Base-by-base conservation (phyloP, 2,329 filamentous ascomycete species). In the Colletotrichum magnum region DNA sequence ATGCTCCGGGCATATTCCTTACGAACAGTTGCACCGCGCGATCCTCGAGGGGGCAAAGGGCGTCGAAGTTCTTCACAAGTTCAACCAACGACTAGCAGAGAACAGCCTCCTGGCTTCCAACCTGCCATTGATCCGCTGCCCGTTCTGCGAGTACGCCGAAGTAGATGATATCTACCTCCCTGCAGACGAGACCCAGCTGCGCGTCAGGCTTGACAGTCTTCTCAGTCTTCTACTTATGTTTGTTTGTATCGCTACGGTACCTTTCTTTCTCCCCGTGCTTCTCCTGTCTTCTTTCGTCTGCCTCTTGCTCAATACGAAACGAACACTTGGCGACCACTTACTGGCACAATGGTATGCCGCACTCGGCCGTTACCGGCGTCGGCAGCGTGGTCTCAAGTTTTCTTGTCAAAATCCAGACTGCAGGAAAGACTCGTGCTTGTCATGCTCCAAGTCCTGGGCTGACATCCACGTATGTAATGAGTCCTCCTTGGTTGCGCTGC, bases 381-480 rank as follows among this genome's bases (percentile, higher is more conserved):
- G 90, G 61, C 88, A 89, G 15, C 92, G 92, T 36, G 92, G 93
- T 10, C 88, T 93, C 36, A 91, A 90, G 72, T 98, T 98, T 79
- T 85, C 84, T 32, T 98, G 96, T 79, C 90, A 87, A 59, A 91
- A 90, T 60, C 88, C 91, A 0, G 77, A 81, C 6, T 99, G 96
- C 79, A 77, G 77, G 13, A 89, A 90, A 4, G 78, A 86, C 6
- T 97, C 94, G 47, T 99, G 96, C 79, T 88, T 97, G 47, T 89
- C 88, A 48, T 99, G 96, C 79, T 85, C 86, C 71, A 95, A 95
- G 73, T 86, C 89, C 15, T 98, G 95, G 95, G 86, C 88, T 41
- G 94, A 98, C 77, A 91, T 95, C 2, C 96, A 99, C 80, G 88
- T 93, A 65, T 98, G 96, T 82, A 93, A 97, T 83, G 94, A 97